phyloP scores from a whole-genome alignment of 179 eudicot species.

The Monotropa hypopitys region DNA sequence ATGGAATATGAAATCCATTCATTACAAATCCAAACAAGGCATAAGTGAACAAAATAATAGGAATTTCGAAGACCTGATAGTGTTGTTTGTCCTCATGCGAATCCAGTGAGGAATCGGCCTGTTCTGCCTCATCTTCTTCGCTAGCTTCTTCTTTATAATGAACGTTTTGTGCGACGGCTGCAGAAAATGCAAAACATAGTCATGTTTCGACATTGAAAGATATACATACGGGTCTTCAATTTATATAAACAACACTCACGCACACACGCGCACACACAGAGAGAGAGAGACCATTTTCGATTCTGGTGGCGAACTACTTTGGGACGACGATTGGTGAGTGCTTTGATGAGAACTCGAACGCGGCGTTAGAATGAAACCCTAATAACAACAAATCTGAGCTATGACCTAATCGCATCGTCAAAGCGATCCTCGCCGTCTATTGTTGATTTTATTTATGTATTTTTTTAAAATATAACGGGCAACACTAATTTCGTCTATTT shows the following conservation, averaged over 20 bases:
- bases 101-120: constrained; percentile 41
- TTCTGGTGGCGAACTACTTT: background rate
- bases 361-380: background rate
- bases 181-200: background rate
- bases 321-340: background rate
- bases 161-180: constrained; percentile 44
- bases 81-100: constrained; percentile 34
- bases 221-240: background rate
- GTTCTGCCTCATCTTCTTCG: constrained; percentile 44
- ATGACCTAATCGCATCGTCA: background rate
- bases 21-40: background rate
- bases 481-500: no score
- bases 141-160: constrained; percentile 39
- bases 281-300: constrained; percentile 9
- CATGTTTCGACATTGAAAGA: background rate
- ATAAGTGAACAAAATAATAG: background rate
- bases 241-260: background rate
- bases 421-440: background rate
- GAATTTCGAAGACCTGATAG: constrained; percentile 17
- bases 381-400: background rate
- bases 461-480: no score
- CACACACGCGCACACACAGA: background rate
- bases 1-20: background rate
- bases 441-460: no score
- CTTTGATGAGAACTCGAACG: background rate